phyloP scores from a whole-genome alignment of 2,329 filamentous ascomycete species.

The Fusarium concolor region DNA sequence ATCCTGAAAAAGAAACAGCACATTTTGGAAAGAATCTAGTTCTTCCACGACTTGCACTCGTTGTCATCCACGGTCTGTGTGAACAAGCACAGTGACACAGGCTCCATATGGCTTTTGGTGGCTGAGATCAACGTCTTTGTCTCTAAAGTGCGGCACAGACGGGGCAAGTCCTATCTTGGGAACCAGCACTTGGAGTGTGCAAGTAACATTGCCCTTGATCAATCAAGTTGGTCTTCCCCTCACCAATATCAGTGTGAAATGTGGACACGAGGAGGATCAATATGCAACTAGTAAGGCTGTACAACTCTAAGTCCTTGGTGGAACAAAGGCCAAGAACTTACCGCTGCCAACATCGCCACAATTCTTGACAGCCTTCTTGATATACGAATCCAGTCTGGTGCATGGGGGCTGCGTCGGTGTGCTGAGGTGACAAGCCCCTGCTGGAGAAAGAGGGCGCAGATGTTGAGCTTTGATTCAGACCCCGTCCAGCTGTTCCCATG shows the following conservation, averaged over 20 bases:
- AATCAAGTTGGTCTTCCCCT: not conserved
- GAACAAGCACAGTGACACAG: not conserved
- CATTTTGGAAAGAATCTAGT: not conserved
- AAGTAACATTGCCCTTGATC: not conserved
- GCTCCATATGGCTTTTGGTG: not conserved
- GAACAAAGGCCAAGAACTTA: constrained; percentile 5
- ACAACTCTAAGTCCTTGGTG: constrained; percentile 2
- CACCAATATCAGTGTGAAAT: not conserved
- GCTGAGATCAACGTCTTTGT: constrained; percentile 9
- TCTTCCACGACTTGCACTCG: too few species aligned
- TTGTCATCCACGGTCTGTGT: not conserved
- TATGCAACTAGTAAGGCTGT: not conserved
- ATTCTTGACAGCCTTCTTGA: not conserved
- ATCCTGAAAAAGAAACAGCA: not conserved
- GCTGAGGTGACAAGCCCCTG: not conserved
- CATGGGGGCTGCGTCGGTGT: not conserved
- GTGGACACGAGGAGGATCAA: not conserved
- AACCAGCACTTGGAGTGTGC: not conserved
- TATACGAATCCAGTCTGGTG: not conserved
- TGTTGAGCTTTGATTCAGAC: constrained; percentile 6
- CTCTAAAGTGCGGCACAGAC: not conserved
- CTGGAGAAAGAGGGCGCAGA: constrained; percentile 7
- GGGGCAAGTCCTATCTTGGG: not conserved
- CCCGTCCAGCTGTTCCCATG: constrained; percentile 30
- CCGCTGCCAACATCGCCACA: constrained; percentile 5